Conservation (phyloP, 192 early-diverging fungal species). For the Backusella luteola region DNA sequence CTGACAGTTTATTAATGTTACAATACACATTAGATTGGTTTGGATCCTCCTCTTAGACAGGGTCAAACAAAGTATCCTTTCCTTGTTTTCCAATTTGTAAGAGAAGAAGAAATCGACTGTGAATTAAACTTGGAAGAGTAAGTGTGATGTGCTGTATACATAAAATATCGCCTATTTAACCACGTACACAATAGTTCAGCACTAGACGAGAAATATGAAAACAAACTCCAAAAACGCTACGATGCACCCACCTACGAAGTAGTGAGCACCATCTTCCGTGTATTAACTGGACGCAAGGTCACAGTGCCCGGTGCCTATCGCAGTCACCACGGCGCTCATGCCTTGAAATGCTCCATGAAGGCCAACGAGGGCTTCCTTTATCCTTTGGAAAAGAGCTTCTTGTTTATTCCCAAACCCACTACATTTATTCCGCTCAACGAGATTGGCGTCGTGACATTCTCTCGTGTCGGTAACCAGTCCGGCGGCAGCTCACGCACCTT, state of each 20-base stretch:
- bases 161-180: no score
- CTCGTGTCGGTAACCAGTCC: slow-evolving; percentile 65
- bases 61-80: slow-evolving; percentile 96
- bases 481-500: slow-evolving; percentile 73
- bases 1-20: background rate
- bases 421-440: slow-evolving; percentile 85
- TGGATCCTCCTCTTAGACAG: slow-evolving; percentile 95
- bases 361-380: slow-evolving; percentile 95
- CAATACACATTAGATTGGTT: slow-evolving; percentile 53
- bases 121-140: slow-evolving; percentile 78
- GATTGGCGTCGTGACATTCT: slow-evolving; percentile 84
- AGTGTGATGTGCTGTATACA: background rate
- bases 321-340: slow-evolving; percentile 73
- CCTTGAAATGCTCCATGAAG: slow-evolving; percentile 94
- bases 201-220: slow-evolving; percentile 66
- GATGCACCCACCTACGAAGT: slow-evolving; percentile 86
- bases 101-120: slow-evolving; percentile 87
- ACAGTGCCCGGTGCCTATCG: slow-evolving; percentile 63
- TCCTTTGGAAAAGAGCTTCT: slow-evolving; percentile 89
- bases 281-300: slow-evolving; percentile 75
- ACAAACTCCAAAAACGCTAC: slow-evolving; percentile 76
- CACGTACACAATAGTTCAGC: slow-evolving; percentile 47
- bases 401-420: slow-evolving; percentile 95
- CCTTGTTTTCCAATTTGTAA: slow-evolving; percentile 94
- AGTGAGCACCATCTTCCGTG: slow-evolving; percentile 82